These are phyloP conservation scores for Phaeoacremonium minimum DNA, from an alignment of 2,329 filamentous ascomycete species.

Conservation along the genomic window DNA sequence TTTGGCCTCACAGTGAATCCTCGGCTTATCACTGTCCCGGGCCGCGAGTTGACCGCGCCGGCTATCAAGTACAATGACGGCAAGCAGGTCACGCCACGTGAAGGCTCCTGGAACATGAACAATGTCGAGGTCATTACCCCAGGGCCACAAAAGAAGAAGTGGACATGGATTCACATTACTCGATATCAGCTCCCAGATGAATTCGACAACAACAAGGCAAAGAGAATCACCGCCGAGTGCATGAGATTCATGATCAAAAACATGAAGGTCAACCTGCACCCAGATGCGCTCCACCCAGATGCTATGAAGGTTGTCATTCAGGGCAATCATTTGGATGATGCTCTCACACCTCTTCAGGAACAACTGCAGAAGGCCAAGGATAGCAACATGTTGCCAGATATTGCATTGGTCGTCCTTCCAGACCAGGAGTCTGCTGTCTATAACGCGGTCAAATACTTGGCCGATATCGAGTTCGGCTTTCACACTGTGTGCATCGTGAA, in stretches of 20 bases:
- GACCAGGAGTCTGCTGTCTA: slow-evolving; percentile 48
- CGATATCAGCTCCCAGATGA: too few relatives aligned
- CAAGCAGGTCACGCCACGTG: slow-evolving; percentile 24
- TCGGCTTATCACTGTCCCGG: slow-evolving; percentile 66
- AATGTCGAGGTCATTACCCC: slow-evolving; percentile 50
- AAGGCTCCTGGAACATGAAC: slow-evolving; percentile 69
- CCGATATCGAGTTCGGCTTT: slow-evolving; percentile 63
- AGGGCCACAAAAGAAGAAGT: slow-evolving; percentile 38
- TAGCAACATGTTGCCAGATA: slow-evolving; percentile 10
- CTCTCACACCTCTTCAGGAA: too few relatives aligned
- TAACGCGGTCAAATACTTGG: slow-evolving; percentile 61
- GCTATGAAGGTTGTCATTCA: too few relatives aligned
- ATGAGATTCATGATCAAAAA: background rate
- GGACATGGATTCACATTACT: slow-evolving; percentile 46
- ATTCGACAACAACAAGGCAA: too few relatives aligned
- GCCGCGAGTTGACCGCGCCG: slow-evolving; percentile 62
- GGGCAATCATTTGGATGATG: too few relatives aligned
- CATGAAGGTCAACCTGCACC: background rate
- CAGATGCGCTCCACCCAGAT: background rate
- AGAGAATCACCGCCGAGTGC: too few relatives aligned
- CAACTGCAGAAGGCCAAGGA: too few relatives aligned
- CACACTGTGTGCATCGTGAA: slow-evolving; percentile 61
- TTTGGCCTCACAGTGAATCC: slow-evolving; percentile 63
- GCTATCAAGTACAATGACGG: slow-evolving; percentile 50
- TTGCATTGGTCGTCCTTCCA: slow-evolving; percentile 60